Base-by-base conservation (phyloP, 768 basidiomycete genomes). In the Chlorophyllum brunneum region DNA sequence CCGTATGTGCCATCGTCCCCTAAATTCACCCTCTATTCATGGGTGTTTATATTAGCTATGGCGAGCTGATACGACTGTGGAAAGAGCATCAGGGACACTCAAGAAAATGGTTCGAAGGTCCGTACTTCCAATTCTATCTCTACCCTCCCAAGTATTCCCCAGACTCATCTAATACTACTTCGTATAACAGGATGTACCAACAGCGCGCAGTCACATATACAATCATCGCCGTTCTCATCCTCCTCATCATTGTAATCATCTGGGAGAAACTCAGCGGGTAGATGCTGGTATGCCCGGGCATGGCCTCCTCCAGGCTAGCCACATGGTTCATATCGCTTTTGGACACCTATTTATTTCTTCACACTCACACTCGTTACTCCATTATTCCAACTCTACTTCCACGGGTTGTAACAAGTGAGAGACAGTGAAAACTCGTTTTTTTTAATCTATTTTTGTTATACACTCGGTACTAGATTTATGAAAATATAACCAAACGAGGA, bases 101-200 rank as follows among this genome's bases (percentile, higher is more conserved):
- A 95, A 88, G 75, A 87, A 88, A 69, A 98, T 98, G 95, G 88
- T 98, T 51, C 79, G 87, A 72, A 84, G 92, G 97, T 97, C 67
- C 59, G 85, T 72, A 42, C 11, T n/a, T n/a, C 34, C 27, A 40
- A 18, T 10, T 41, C 11, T 37, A n/a, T 29, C 16, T 43, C 52
- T 51, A 43, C 47, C 54, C 30, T 54, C 58, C 54, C 57, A 48
- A 54, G 56, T 56, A 39, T 60, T 54, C 57, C 51, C 56, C 56
- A 74, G 72, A 61, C 73, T 71, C 62, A 62, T 67, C 59, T 71
- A 58, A 66, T 58, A 37, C 41, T 30, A n/a, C n/a, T n/a, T n/a
- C 46, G 47, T 61, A 40, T 65, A 51, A 38, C 44, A 99, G 97
- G 73, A 97, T 98, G 92, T 94, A 98, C 66, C 93, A 97, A 67